Evolutionary conservation across 371 early-diverging fungal species (phyloP).

Genomic region (Apophysomyces trapeziformis): DNA sequence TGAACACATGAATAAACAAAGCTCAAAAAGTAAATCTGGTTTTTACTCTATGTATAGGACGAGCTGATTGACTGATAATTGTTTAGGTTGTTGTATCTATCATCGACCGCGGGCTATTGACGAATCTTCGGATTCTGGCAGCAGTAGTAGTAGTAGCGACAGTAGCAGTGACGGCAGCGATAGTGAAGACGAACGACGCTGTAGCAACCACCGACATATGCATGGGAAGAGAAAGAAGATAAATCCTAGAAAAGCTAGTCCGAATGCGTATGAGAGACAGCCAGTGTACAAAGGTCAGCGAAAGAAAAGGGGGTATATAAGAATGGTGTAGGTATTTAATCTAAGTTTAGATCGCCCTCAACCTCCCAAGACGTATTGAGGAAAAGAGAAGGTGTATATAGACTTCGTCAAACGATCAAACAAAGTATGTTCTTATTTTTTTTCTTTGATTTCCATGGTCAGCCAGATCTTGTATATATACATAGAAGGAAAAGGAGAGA

Average conservation of each 20-base stretch:
- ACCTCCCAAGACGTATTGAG: not conserved
- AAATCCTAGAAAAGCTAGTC: conserved; percentile 54
- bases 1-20: conserved; percentile 83
- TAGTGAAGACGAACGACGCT: conserved; percentile 30
- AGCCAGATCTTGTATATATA: not conserved
- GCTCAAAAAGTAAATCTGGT: conserved; percentile 71
- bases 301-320: not conserved
- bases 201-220: conserved; percentile 26
- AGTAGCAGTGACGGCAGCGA: conserved; percentile 23
- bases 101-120: conserved; percentile 75
- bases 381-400: not conserved
- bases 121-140: conserved; percentile 69
- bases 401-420: not conserved
- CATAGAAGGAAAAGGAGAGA: not conserved
- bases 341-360: conserved; percentile 7
- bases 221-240: conserved; percentile 37
- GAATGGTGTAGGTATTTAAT: not conserved
- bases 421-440: not conserved
- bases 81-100: conserved; percentile 86
- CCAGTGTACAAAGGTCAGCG: conserved; percentile 55
- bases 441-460: not conserved
- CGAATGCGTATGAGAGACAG: conserved; percentile 77
- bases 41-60: too few relatives aligned
- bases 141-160: conserved; percentile 44
- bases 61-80: not conserved